Evolutionary conservation across 2,329 filamentous ascomycete genomes (phyloP), one percentile per base, ranked within the genome.

Genomic region (Byssochlamys sp.): DNA sequence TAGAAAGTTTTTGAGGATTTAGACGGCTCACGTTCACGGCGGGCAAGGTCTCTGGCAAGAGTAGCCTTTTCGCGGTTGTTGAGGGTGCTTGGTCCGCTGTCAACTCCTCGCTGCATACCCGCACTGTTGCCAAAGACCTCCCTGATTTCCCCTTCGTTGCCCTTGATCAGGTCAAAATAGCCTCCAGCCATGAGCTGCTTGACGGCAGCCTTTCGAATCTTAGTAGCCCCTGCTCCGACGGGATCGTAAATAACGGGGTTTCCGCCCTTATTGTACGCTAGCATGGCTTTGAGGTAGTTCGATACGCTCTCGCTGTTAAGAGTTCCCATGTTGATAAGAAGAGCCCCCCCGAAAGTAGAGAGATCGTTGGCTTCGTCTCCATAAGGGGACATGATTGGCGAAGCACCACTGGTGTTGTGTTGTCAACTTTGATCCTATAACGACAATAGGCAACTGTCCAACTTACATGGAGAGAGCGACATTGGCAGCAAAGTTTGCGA

Each of bases 271-370:
- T 96, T 97, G 78, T 97, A 96, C 1, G 90, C 91, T 48, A 76
- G 76, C 9, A 96, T 77, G 0, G 91, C 91, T 68, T 85, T 81
- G 39, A 84, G 68, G 71, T 94, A 91, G 70, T 89, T 90, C 10
- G 77, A 66, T 2, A 92, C 73, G 35, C 85, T 86, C 4, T 90
- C 88, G 0, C 86, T 84, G 1, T 89, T 94, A 5, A 92, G 85
- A 0, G 90, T 96, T 28, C 92, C 92, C 90, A 96, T 96, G 74
- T 97, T 97, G 68, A 97, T 81, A 52, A 97, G 88, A 1, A 97
- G 81, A 0, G 87, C 84, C 10, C 89, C 90, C 39, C 86, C 86
- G 0, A 95, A 81, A 29, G 80, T 81, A 11, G 88, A 85, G n/a
- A 97, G 81, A 67, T 96, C 91, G 6, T 75, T 71, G 0, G 91